A percentile compares a stretch with the other conserved stretches of the same genome.
These are phyloP conservation scores for Globisporangium paroecandrum DNA, from an alignment of 352 stramenopile species.

Conservation along the genomic window DNA sequence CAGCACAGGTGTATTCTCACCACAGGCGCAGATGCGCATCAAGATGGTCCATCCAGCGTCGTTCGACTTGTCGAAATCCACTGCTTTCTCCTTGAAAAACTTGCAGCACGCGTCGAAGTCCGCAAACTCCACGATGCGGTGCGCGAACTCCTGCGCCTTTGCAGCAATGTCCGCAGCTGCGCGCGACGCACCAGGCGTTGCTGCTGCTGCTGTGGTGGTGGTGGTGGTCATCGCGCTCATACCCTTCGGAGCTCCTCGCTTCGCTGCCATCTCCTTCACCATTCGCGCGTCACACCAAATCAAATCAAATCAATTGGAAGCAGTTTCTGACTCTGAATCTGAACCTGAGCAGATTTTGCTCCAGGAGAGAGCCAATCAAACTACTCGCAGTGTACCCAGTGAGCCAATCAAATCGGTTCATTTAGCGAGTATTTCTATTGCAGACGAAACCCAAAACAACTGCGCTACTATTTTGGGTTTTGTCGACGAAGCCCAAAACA, in stretches of 20 bases:
- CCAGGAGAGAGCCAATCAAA: too few relatives aligned
- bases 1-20: conserved; percentile 24
- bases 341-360: too few relatives aligned
- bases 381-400: background rate
- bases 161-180: background rate
- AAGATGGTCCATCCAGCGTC: conserved; percentile 71
- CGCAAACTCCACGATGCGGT: conserved; percentile 75
- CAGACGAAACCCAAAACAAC: too few relatives aligned
- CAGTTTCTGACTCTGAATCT: too few relatives aligned
- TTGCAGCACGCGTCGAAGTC: conserved; percentile 48
- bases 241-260: background rate
- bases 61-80: conserved; percentile 63
- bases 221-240: background rate
- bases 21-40: conserved; percentile 74
- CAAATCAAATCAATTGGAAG: background rate
- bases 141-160: conserved; percentile 65
- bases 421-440: too few relatives aligned
- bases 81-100: conserved; percentile 54
- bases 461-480: too few relatives aligned
- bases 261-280: background rate
- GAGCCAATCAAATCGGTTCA: background rate
- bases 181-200: background rate
- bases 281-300: background rate
- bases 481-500: too few relatives aligned
- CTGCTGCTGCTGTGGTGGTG: background rate